Evolutionary conservation across 768 basidiomycete genomes (phyloP).

Genomic region (Leccinum obscurum): DNA sequence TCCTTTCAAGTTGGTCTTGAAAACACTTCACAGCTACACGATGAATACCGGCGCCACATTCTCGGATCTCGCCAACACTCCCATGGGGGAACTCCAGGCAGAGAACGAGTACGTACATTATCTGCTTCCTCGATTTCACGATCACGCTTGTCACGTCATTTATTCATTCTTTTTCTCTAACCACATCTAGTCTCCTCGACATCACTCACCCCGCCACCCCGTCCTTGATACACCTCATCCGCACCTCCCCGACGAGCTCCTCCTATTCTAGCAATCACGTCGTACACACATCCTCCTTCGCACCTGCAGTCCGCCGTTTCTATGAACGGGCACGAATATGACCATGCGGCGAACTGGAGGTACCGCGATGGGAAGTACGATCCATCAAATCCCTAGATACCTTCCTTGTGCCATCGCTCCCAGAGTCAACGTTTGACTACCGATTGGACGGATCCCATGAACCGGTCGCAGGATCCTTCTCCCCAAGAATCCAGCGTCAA

Average conservation of each 20-base stretch:
- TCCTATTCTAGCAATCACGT: slow-evolving; percentile 18
- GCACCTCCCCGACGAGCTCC: slow-evolving; percentile 26
- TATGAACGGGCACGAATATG: slow-evolving; percentile 26
- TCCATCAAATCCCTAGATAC: too few species aligned
- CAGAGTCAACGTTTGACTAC: too few species aligned
- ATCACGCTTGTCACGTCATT: neutral
- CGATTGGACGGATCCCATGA: slow-evolving; percentile 13
- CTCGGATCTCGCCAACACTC: slow-evolving; percentile 28
- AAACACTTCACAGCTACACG: slow-evolving; percentile 17
- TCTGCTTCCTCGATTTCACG: neutral
- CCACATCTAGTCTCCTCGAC: slow-evolving; percentile 28
- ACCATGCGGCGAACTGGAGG: slow-evolving; percentile 25
- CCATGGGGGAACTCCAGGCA: slow-evolving; percentile 32
- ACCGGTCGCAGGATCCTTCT: slow-evolving; percentile 21
- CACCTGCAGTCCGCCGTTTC: slow-evolving; percentile 12
- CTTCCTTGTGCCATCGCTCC: too few species aligned
- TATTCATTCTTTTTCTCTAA: neutral
- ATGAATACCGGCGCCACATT: slow-evolving; percentile 28
- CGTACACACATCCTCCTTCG: slow-evolving; percentile 15
- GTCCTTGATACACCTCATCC: slow-evolving; percentile 31
- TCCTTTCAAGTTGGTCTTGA: too few species aligned
- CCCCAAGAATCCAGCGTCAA: slow-evolving; percentile 25
- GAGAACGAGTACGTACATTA: slow-evolving; percentile 31
- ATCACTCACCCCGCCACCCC: slow-evolving; percentile 34
- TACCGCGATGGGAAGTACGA: slow-evolving; percentile 28